Evolutionary conservation across 768 basidiomycete genomes (phyloP), one percentile per base, ranked within the genome.

Genomic region (Daedaleopsis nitida): DNA sequence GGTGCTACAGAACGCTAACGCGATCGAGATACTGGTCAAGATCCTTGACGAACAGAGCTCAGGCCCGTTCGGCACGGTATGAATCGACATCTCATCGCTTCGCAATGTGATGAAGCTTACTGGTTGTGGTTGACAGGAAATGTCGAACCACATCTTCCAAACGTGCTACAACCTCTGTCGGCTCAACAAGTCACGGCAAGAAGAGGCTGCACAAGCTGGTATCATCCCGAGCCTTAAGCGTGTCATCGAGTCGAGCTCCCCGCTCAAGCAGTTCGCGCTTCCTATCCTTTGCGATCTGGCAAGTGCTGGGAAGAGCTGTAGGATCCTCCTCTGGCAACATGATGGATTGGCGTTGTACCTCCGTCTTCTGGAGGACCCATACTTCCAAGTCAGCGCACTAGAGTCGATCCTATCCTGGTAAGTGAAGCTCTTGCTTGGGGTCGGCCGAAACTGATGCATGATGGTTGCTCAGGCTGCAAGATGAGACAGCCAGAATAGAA

Each of bases 221-320:
- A 94, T 97, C 59, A 88, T 99, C 24, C 96, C 97, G 3, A 86
- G 91, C 66, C 82, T 99, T 44, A 92, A 94, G 73, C 86, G 87
- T 6, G 90, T 98, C 56, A 93, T 97, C 65, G 85, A 88, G 70
- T 88, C 87, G 7, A 90, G 85, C 62, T 97, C 96, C 10, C 96
- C 95, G 0, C 82, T 98, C 70, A 96, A 94, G 74, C 96, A 99
- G 69, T 98, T 99, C 69, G 97, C 96, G 0, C 79, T 99, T 39
- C 96, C 97, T 0, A 96, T 99, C 64, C 80, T 99, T 4, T 98
- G 96, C 74, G 97, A 99, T 71, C 84, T 98, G 47, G 94, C 96
- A 0, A 92, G 91, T 73, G 94, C 96, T 4, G 92, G 95, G 51
- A 98, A 98, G 80, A 92, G 87, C 58, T 95, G 94, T 69, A 83